Percentiles rank a stretch among this genome's conserved stretches.
Evolutionary conservation across 148 eudicot species (phyloP).

Genomic region (Cornus suecica): DNA sequence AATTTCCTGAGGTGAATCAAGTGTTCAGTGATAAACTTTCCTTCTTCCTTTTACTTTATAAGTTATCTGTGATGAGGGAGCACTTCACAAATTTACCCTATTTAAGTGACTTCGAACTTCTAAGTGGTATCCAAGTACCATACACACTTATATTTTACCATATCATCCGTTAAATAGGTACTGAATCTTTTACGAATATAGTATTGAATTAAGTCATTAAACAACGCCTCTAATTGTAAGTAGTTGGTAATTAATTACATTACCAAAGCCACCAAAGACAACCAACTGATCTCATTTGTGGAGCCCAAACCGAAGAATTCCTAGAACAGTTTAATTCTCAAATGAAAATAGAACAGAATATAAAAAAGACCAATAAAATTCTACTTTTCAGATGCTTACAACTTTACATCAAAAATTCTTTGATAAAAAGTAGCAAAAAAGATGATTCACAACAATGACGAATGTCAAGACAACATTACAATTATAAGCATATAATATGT

Average conservation of each 20-base stretch:
- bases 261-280: not conserved
- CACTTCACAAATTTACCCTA: too few relatives aligned
- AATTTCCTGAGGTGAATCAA: too few relatives aligned
- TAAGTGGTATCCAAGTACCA: too few relatives aligned
- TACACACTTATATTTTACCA: too few relatives aligned
- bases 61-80: too few relatives aligned
- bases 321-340: not conserved
- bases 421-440: not conserved
- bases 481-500: not conserved
- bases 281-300: conserved; percentile 1
- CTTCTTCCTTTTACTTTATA: too few relatives aligned
- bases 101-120: too few relatives aligned
- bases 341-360: not conserved
- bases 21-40: too few relatives aligned
- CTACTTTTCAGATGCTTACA: conserved; percentile 8
- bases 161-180: too few relatives aligned
- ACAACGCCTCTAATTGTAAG: too few relatives aligned
- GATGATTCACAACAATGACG: conserved; percentile 1
- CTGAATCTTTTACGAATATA: too few relatives aligned
- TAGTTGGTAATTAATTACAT: not conserved
- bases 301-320: conserved; percentile 1
- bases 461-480: conserved; percentile 1
- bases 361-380: not conserved
- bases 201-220: too few relatives aligned
- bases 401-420: not conserved